These are phyloP conservation scores for Trichophyton equinum DNA, from an alignment of 2,329 filamentous ascomycete species.

Conservation along the genomic window DNA sequence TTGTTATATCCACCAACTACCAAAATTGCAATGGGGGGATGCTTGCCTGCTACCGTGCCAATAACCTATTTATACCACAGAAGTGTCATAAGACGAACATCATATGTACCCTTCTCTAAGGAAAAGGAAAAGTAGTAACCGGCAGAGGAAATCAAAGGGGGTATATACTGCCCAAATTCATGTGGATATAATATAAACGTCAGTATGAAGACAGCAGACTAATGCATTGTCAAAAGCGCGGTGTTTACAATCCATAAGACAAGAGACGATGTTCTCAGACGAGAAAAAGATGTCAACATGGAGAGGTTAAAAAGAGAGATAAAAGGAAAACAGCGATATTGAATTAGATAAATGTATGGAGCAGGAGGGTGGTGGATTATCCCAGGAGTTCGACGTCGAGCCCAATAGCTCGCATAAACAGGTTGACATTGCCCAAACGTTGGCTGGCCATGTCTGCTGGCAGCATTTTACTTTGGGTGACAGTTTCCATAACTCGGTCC, in stretches of 20 bases:
- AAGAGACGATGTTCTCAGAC: not conserved
- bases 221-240: not conserved
- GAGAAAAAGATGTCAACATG: not conserved
- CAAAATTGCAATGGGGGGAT: not conserved
- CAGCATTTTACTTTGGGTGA: slow-evolving; percentile 75
- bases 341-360: not conserved
- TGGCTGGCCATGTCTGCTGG: slow-evolving; percentile 74
- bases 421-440: slow-evolving; percentile 80
- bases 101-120: not conserved
- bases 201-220: not conserved
- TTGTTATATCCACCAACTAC: not conserved
- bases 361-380: slow-evolving; percentile 24
- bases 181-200: not conserved
- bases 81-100: not conserved
- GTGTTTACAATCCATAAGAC: not conserved
- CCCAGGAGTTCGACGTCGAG: slow-evolving; percentile 75
- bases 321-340: not conserved
- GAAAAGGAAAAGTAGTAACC: not conserved
- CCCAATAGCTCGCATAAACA: slow-evolving; percentile 98
- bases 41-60: not conserved
- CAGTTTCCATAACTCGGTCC: slow-evolving; percentile 93
- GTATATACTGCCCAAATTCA: not conserved
- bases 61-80: not conserved
- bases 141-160: not conserved
- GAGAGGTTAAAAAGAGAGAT: not conserved